A percentile compares a stretch with the other conserved stretches of the same genome.
phyloP scores from a whole-genome alignment of 2,329 filamentous ascomycete genomes.

The Penicillium sp. region DNA sequence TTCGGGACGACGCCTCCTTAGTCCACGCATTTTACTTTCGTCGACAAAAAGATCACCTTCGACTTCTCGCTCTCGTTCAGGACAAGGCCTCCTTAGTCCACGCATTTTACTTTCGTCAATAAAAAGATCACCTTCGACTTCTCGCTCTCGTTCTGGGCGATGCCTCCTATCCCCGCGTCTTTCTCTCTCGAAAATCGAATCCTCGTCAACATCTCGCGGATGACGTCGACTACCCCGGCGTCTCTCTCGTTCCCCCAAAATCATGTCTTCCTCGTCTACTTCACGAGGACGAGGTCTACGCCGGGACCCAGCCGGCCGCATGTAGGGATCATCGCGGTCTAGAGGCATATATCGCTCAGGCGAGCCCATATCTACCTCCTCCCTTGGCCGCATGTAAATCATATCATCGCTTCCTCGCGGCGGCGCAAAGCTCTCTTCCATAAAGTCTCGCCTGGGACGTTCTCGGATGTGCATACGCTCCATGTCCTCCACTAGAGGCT shows the following conservation, averaged over 20 bases:
- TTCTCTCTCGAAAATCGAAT: conserved; percentile 1
- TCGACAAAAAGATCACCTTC: conserved; percentile 37
- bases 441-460: conserved; percentile 33
- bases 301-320: conserved; percentile 2
- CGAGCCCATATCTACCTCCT: conserved; percentile 19
- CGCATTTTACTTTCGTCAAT: conserved; percentile 22
- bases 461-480: conserved; percentile 43
- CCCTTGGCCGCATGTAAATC: conserved; percentile 29
- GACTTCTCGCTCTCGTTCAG: conserved; percentile 1
- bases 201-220: conserved; percentile 5
- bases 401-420: conserved; percentile 32
- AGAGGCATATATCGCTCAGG: not conserved
- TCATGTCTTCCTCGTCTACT: conserved; percentile 32
- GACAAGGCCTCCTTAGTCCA: not conserved
- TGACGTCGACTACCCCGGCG: conserved; percentile 1
- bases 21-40: conserved; percentile 3
- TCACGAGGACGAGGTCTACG: conserved; percentile 16
- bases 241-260: conserved; percentile 12
- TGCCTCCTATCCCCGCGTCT: not conserved
- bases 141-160: not conserved
- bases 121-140: conserved; percentile 33
- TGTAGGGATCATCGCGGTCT: conserved; percentile 17
- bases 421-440: conserved; percentile 34
- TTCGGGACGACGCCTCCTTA: not conserved
- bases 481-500: conserved; percentile 45